Evolutionary conservation across 441 rosid genomes (phyloP), one percentile per base, ranked within the genome.

Genomic region (Mallotus japonicus): DNA sequence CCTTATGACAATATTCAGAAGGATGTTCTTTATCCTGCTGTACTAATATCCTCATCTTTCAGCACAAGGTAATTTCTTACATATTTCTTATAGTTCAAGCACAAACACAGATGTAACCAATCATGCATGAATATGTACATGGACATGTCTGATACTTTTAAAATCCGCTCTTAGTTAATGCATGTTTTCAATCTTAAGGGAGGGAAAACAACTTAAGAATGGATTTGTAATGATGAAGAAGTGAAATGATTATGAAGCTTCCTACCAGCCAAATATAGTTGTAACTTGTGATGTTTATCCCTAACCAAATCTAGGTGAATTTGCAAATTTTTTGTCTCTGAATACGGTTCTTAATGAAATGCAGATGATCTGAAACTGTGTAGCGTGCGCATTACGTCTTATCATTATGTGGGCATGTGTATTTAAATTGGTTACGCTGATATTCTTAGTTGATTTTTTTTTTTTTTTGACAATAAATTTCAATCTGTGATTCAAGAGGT

Each of bases 1-100:
- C 97, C 99, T 0, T 95, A 95, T 49, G 95, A 91, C 78, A 95
- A 90, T 78, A 88, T 95, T 78, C 93, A 86, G 70, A 85, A 87
- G 66, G 92, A 86, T 79, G 87, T 79, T 40, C 83, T 82, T 49
- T 95, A 90, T 77, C 99, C 99, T 69, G 87, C 96, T 32, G 88
- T 93, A 49, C 75, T 95, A 51, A 87, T 89, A 67, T 86, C 97
- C 67, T 89, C 98, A 56, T 95, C 97, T 57, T 95, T 91, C 79
- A 90, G 77, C 74, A 91, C 97, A 63, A 78, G 90, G 98, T 92
- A 83, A 77, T 69, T 76, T 63, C 68, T 74, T 28, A n/a, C n/a
- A 57, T 60, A 55, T 5, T 59, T 40, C 11, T 37, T 10, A 51
- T 15, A 22, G 15, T 65, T 34, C 6, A 24, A 1, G 3, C 55